Conservation (phyloP, 176 grass and related monocot species). For the Coix lacrymajobi region DNA sequence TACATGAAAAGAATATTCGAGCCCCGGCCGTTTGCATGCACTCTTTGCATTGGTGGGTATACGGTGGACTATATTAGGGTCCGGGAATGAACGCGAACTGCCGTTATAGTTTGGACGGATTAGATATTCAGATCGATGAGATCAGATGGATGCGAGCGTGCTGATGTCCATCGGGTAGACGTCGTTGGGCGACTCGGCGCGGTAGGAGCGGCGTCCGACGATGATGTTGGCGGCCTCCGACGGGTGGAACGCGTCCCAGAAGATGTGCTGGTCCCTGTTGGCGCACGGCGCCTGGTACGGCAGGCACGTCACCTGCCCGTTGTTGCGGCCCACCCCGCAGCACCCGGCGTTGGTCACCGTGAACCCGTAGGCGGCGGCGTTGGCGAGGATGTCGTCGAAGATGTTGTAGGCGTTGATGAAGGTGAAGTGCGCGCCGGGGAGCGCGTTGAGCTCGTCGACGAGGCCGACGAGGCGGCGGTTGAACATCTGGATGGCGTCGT, state of each 20-base stretch:
- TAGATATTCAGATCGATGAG: constrained; percentile 7
- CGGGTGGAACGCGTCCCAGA: constrained; percentile 97
- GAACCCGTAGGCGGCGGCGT: constrained; percentile 44
- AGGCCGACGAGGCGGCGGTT: constrained; percentile 53
- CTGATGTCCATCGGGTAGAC: constrained; percentile 80
- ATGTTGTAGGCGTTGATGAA: constrained; percentile 88
- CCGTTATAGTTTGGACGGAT: no score
- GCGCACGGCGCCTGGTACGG: constrained; percentile 74
- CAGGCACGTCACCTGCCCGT: constrained; percentile 93
- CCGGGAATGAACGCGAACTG: no score
- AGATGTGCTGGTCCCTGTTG: constrained; percentile 81
- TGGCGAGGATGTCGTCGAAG: constrained; percentile 59
- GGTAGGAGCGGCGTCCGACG: constrained; percentile 74
- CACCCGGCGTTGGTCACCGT: constrained; percentile 67
- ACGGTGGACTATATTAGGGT: neutral
- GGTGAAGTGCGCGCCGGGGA: constrained; percentile 72
- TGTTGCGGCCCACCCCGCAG: constrained; percentile 97
- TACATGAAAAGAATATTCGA: neutral
- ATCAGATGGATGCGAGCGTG: constrained; percentile 61
- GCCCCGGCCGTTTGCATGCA: neutral
- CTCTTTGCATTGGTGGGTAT: neutral
- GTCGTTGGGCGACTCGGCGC: constrained; percentile 55
- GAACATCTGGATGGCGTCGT: constrained; percentile 78
- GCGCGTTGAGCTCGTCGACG: constrained; percentile 71
- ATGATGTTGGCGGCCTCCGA: constrained; percentile 80